Base-by-base conservation (phyloP, 805 yeast species). In the Peterozyma toletana region DNA sequence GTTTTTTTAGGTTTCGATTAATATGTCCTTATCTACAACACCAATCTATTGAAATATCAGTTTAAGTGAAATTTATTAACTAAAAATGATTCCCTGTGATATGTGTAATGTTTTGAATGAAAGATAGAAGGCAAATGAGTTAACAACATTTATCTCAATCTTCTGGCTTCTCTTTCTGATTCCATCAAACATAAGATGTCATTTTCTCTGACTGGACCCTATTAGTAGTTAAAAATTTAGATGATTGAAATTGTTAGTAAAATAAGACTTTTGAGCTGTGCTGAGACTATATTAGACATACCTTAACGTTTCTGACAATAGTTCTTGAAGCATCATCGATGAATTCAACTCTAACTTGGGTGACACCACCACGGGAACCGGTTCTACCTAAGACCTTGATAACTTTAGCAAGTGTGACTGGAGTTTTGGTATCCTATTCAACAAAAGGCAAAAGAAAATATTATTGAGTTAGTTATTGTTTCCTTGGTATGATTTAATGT, bases 361-460 rank as follows among this genome's bases (percentile, higher is more conserved):
- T 87, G 75, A 87, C 96, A 81, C 96, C 96, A 86, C 98, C 98
- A 80, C 98, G 91, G 73, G 99, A 91, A 73, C 99, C 99, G 84
- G 99, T 91, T 79, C 99, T 91, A 74, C 98, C 98, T 76, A 91
- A 83, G 73, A 91, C 98, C 81, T 91, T 93, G 77, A 88, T 88
- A 70, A 91, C 99, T 83, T 91, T 91, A 72, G 98, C 99, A 76
- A 91, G 87, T 80, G 96, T 93, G 67, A 91, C 97, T 71, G 96
- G 96, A 74, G 87, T 81, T 75, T 82, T 77, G 56, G 78, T 67
- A 64, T 74, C 80, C 80, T 68, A 40, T 39, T 44, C 38, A 13
- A 35, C 3, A 11, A 5, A 16, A 33, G 14, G 3, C 9, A 9
- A 10, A 9, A 14, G 16, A 2, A 5, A n/a, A 9, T 10, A 14